Percentiles rank a stretch among this genome's conserved stretches.
These are phyloP conservation scores for Sporobolomyces phaffii DNA, from an alignment of 768 basidiomycete species.

Conservation along the genomic window DNA sequence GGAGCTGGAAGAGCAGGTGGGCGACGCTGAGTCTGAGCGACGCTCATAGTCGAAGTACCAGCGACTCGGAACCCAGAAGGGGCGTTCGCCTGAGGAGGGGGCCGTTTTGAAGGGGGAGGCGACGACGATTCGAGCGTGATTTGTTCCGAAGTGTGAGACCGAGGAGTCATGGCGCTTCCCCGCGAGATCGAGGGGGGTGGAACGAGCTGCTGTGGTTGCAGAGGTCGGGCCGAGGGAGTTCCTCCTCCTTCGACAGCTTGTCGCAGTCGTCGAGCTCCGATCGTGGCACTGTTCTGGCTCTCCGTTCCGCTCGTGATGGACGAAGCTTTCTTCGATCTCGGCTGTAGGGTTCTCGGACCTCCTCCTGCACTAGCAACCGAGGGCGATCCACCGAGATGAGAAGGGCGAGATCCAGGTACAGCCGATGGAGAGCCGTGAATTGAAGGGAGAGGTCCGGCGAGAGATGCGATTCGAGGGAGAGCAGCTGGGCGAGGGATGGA, in stretches of 20 bases:
- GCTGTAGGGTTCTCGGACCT: not conserved
- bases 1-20: not conserved
- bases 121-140: slow-evolving; percentile 10
- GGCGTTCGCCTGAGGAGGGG: not conserved
- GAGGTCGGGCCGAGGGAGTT: too few species aligned
- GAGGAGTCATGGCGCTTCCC: not conserved
- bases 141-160: slow-evolving; percentile 5
- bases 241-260: not conserved
- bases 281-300: slow-evolving; percentile 26
- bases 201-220: not conserved
- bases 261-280: not conserved
- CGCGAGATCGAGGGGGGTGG: not conserved
- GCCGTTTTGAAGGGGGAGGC: not conserved
- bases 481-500: not conserved
- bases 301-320: slow-evolving; percentile 13
- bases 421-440: not conserved
- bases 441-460: slow-evolving; percentile 1
- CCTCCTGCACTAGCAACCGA: not conserved
- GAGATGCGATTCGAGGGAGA: slow-evolving; percentile 1
- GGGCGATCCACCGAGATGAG: not conserved
- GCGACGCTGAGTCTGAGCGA: not conserved
- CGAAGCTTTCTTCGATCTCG: not conserved
- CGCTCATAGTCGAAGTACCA: not conserved
- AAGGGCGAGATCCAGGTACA: not conserved
- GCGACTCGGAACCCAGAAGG: not conserved